These are phyloP conservation scores for Corchorus olitorius DNA, from an alignment of 345 rosid genomes.

Conservation along the genomic window DNA sequence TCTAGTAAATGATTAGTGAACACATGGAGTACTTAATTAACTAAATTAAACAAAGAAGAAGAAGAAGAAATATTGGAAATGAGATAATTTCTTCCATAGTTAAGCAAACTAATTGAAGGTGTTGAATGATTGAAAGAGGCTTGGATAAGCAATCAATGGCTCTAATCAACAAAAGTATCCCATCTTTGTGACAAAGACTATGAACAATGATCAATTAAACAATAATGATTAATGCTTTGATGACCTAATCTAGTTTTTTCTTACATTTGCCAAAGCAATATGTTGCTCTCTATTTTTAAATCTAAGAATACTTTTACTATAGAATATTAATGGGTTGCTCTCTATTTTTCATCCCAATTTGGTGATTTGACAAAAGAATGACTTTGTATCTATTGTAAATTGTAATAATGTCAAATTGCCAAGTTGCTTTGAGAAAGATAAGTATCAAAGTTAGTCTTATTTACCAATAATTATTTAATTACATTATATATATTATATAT, in stretches of 20 bases:
- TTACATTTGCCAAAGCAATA: not conserved
- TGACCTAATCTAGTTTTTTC: not conserved
- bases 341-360: not conserved
- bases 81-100: not conserved
- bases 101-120: not conserved
- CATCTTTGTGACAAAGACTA: not conserved
- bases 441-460: not conserved
- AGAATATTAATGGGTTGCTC: not conserved
- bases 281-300: not conserved
- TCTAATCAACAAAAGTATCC: not conserved
- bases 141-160: not conserved
- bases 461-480: not conserved
- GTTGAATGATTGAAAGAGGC: not conserved
- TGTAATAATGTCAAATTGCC: not conserved
- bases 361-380: not conserved
- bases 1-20: too few relatives aligned
- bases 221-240: not conserved
- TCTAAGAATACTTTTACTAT: not conserved
- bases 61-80: too few relatives aligned
- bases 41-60: too few relatives aligned
- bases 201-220: not conserved
- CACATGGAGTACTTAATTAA: too few relatives aligned
- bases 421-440: not conserved
- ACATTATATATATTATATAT: too few relatives aligned
- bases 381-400: too few relatives aligned